Percentiles rank a stretch among this genome's conserved stretches.
Evolutionary conservation across 2,329 filamentous ascomycete species (phyloP).

Genomic region (Parastagonospora avenae): DNA sequence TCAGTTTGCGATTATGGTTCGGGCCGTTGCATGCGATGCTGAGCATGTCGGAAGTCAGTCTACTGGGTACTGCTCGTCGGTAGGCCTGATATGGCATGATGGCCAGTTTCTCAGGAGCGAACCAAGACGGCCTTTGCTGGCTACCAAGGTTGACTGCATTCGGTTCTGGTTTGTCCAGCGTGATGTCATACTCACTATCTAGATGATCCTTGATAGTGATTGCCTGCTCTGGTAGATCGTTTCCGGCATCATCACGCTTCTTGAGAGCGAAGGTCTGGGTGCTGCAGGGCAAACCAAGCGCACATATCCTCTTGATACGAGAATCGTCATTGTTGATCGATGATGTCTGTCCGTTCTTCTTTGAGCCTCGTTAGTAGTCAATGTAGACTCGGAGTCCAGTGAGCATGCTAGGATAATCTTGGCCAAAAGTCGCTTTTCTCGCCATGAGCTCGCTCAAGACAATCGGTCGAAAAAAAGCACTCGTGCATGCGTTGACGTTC

Average conservation of each 20-base stretch:
- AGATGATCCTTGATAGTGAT: neutral
- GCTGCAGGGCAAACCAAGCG: neutral
- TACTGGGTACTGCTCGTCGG: conserved; percentile 14
- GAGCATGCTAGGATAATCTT: no score
- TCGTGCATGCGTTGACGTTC: neutral
- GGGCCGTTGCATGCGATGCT: neutral
- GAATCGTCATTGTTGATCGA: neutral
- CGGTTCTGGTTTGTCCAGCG: neutral
- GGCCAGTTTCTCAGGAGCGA: conserved; percentile 6
- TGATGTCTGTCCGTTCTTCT: neutral
- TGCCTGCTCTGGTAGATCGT: neutral
- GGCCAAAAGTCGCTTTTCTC: no score
- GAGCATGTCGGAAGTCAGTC: neutral
- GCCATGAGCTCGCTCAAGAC: neutral
- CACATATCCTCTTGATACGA: neutral
- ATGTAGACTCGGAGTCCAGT: neutral
- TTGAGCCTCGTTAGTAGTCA: neutral
- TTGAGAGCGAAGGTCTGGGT: neutral
- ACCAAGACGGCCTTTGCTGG: neutral
- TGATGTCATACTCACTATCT: neutral
- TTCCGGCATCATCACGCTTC: neutral
- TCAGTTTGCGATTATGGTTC: neutral
- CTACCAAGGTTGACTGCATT: neutral
- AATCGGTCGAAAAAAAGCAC: neutral
- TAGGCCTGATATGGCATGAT: conserved; percentile 28